Evolutionary conservation across 139 green algal genomes (phyloP), one percentile per base, ranked within the genome.

Genomic region (Desmodesmus armatus): DNA sequence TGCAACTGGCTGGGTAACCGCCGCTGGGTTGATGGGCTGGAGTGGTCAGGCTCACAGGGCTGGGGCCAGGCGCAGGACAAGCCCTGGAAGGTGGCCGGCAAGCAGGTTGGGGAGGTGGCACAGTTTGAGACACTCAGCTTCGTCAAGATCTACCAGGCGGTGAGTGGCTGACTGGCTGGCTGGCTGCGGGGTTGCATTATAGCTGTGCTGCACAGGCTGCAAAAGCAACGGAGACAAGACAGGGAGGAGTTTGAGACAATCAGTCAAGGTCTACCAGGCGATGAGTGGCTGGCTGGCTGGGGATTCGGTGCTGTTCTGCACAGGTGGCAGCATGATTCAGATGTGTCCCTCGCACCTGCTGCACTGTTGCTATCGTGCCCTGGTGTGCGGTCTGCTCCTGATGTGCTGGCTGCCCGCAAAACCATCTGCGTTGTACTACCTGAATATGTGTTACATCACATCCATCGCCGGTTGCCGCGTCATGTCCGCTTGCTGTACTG

Each of bases 1-100:
- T 98, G 93, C 90, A 96, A 96, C 88, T 81, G 77, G 65, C 33
- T 93, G 5, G 92, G 92, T 67, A 95, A 95, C 87, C 37, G 74
- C 3, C 78, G 89, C 71, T 97, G 95, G 95, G 92, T 97, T 41
- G 90, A 96, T 63, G 78, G 67, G 49, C 67, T 95, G 86, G 39
- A 93, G 51, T 96, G 93, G 93, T 47, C 84, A 19, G 89, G 88
- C 47, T 27, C 66, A 1, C 51, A 66, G 39, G 85, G 70, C 33
- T 95, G 89, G 88, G 67, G 47, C 2, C 23, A 72, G 25, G 88
- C 79, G 27, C 35, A 92, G 75, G 85, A 92, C 29, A 87, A 88
- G 90, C 39, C 88, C 43, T 97, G 94, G 94, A 29, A 37, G 3
- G 87, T 93, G 55, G 77, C 80, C 23, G 94, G 89, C 37, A 44